Evolutionary conservation across 805 yeast genomes (phyloP).

Genomic region (Suhomyces pyralidae): DNA sequence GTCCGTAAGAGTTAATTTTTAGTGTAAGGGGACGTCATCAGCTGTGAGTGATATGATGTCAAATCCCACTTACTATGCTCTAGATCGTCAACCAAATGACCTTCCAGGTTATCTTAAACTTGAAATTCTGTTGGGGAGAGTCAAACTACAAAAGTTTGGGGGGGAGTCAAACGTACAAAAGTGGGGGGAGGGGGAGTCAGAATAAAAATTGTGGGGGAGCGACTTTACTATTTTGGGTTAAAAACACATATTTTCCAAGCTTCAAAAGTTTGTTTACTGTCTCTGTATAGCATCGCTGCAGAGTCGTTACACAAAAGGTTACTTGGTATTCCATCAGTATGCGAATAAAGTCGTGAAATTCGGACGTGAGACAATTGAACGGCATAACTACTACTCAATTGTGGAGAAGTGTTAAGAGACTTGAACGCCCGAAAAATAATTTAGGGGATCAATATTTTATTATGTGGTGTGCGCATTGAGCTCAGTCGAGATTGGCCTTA

Average conservation of each 20-base stretch:
- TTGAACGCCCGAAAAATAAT: not conserved
- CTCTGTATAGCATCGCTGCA: not conserved
- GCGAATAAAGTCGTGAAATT: not conserved
- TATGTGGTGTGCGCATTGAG: not conserved
- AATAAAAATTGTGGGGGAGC: not conserved
- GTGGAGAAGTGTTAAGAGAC: not conserved
- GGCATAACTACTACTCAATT: not conserved
- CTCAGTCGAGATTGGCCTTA: not conserved
- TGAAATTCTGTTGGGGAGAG: not conserved
- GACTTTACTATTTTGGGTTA: not conserved
- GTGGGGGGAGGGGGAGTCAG: not conserved
- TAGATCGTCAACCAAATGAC: not conserved
- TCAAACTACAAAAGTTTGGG: too few relatives aligned
- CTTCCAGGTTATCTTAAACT: not conserved
- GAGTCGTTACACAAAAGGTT: not conserved
- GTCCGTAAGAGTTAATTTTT: not conserved
- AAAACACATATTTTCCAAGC: not conserved
- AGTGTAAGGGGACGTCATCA: not conserved
- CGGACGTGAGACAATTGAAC: not conserved
- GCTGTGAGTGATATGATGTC: not conserved
- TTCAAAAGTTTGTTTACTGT: not conserved
- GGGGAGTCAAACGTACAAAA: not conserved
- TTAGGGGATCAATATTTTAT: not conserved
- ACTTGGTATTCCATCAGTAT: not conserved
- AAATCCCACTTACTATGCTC: not conserved